Base-by-base conservation (phyloP, 148 eudicot species). In the Dianthus caryophyllus region DNA sequence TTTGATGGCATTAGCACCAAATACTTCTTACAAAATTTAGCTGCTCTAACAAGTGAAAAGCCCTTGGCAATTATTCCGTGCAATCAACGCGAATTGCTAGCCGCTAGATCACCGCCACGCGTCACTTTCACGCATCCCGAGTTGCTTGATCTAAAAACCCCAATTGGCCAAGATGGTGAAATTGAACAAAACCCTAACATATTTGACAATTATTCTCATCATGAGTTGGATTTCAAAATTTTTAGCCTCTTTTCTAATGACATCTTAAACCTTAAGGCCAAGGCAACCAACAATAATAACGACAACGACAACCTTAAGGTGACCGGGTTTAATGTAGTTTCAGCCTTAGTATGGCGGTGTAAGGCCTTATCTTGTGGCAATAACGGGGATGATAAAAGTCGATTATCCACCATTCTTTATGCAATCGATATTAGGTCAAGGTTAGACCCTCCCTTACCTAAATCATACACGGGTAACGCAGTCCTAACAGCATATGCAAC, bases 281-380 rank as follows among this genome's bases (percentile, higher is more conserved):
- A 69, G 68, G 89, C 91, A 0, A 14, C 29, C 1, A 27, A 60
- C 0, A 48, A 50, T 1, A 33, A 55, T 4, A 65, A 68, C 20
- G 63, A 65, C 0, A 89, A 84, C 50, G 55, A 61, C 6, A 59
- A 48, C 33, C 62, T 57, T 2, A 89, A 83, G 67, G 53, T 79
- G 31, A 89, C 95, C 1, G 82, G 96, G 0, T 93, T 93, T 66
- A 89, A 83, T 33, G 91, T 83, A 0, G 83, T 93, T 16, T 77
- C 91, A n/a, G 86, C 96, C 11, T 86, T 77, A 52, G 69, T 93
- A 0, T 93, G 98, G 98, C 76, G 91, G 10, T 89, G 96, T 81
- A 93, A 86, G 73, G 98, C 95, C 43, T 63, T 93, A 12, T 87
- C 98, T n/a, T n/a, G n/a, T n/a, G n/a, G n/a, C n/a, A n/a, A n/a